A percentile compares a stretch with the other conserved stretches of the same genome.
Evolutionary conservation across 495 filamentous ascomycete genomes (phyloP).

Genomic region (Cenococcum geophilum): DNA sequence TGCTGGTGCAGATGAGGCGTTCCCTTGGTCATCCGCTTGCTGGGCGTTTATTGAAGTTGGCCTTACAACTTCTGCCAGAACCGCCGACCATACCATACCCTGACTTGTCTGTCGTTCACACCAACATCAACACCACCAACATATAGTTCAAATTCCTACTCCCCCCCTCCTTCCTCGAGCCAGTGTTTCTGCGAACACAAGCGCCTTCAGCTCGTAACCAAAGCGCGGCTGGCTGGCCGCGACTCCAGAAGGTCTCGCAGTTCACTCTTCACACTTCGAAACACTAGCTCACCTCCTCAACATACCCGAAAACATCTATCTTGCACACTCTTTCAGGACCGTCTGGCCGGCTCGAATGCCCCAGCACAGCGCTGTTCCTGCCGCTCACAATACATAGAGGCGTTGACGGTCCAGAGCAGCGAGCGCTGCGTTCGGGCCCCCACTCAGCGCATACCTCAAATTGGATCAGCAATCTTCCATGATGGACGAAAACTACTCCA

Average conservation of each 20-base stretch:
- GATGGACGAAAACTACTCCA: constrained; percentile 3
- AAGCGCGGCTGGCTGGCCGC: not conserved
- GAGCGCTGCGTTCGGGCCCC: not conserved
- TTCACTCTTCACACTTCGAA: constrained; percentile 17
- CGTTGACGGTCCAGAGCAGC: constrained; percentile 5
- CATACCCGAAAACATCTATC: not conserved
- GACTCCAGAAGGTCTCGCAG: not conserved
- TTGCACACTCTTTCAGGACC: constrained; percentile 2
- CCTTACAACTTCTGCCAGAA: not conserved
- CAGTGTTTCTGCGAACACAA: not conserved
- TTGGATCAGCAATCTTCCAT: not conserved
- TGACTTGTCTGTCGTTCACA: not conserved
- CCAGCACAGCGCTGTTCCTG: not conserved
- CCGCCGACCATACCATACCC: not conserved
- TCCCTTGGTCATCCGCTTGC: constrained; percentile 7
- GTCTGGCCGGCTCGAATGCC: constrained; percentile 16
- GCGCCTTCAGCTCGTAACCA: constrained; percentile 3
- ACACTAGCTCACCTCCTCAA: constrained; percentile 21
- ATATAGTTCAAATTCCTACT: not conserved
- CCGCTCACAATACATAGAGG: not conserved
- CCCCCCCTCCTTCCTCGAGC: not conserved
- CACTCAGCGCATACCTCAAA: constrained; percentile 1
- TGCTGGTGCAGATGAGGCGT: constrained; percentile 3
- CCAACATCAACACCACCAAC: not conserved
- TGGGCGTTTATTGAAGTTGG: not conserved